phyloP scores from a whole-genome alignment of 768 basidiomycete genomes.

The Lentinula sp. region DNA sequence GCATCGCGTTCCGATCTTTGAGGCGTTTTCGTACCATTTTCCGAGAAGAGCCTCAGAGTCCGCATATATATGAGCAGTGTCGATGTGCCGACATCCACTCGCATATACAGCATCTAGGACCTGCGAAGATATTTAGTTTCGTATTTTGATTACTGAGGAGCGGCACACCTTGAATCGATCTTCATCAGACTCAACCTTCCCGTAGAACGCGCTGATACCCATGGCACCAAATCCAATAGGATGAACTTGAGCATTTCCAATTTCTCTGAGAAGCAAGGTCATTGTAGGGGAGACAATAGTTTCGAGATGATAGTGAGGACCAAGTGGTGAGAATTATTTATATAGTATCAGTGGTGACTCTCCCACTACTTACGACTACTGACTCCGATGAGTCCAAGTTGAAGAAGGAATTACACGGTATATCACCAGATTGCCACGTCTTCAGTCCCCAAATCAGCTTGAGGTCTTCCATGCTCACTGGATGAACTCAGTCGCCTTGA shows the following conservation, averaged over 20 bases:
- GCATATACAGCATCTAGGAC: constrained; percentile 32
- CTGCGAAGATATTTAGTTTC: constrained; percentile 4
- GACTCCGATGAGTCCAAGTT: too few relatives aligned
- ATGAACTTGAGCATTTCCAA: constrained; percentile 16
- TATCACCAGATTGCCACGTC: too few relatives aligned
- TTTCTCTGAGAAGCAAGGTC: constrained; percentile 7
- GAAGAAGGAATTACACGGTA: too few relatives aligned
- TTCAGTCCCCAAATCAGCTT: too few relatives aligned
- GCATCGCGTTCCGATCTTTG: neutral
- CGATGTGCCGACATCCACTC: constrained; percentile 26
- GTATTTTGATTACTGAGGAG: neutral
- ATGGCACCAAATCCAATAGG: constrained; percentile 25
- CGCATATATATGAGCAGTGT: constrained; percentile 40
- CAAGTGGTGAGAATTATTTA: too few relatives aligned
- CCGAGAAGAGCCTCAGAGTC: constrained; percentile 39
- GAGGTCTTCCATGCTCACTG: too few relatives aligned
- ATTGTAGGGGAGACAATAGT: neutral
- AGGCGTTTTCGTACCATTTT: constrained; percentile 26
- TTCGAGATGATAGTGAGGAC: too few relatives aligned
- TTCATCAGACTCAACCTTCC: constrained; percentile 10
- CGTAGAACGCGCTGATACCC: constrained; percentile 20
- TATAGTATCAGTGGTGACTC: too few relatives aligned
- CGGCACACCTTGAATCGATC: constrained; percentile 12
- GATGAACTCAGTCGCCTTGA: too few relatives aligned
- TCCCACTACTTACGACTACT: too few relatives aligned